Conservation (phyloP, 2,329 filamentous ascomycete genomes). For the Ceratocystis ficicola region DNA sequence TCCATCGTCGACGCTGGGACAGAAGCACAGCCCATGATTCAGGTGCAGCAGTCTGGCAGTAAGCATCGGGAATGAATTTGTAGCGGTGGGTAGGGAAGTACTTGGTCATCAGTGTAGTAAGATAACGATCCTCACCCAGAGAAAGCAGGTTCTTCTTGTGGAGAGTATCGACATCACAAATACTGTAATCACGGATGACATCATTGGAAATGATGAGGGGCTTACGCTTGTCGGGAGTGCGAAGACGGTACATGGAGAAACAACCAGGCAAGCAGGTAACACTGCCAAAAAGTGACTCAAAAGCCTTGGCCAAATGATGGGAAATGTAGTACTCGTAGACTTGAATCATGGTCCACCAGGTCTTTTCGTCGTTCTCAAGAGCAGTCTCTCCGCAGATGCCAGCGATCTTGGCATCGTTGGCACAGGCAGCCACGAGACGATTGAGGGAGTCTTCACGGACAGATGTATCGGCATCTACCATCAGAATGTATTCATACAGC, state of each 20-base stretch:
- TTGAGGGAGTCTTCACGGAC: constrained; percentile 88
- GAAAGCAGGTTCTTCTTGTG: constrained; percentile 94
- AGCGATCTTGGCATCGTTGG: constrained; percentile 88
- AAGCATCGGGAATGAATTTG: constrained; percentile 90
- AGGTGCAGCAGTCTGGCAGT: constrained; percentile 84
- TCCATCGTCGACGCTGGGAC: constrained; percentile 98
- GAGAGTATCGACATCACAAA: constrained; percentile 82
- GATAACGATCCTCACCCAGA: constrained; percentile 89
- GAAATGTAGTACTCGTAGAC: constrained; percentile 99
- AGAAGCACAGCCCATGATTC: constrained; percentile 88
- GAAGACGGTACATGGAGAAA: constrained; percentile 97
- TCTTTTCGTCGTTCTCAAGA: constrained; percentile 85
- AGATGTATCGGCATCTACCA: constrained; percentile 95
- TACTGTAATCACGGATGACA: constrained; percentile 76
- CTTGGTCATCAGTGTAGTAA: constrained; percentile 97
- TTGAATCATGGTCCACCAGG: constrained; percentile 99
- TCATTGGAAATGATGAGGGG: constrained; percentile 86
- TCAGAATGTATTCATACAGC: constrained; percentile 90
- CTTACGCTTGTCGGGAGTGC: constrained; percentile 86
- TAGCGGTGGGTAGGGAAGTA: constrained; percentile 91
- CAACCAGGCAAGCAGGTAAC: constrained; percentile 98
- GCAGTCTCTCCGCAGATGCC: constrained; percentile 96
- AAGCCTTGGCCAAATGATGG: constrained; percentile 90
- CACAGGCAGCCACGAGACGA: constrained; percentile 79
- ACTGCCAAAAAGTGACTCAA: constrained; percentile 93